Evolutionary conservation across 2,329 filamentous ascomycete species (phyloP).

Genomic region (Furcasterigmium furcatum): DNA sequence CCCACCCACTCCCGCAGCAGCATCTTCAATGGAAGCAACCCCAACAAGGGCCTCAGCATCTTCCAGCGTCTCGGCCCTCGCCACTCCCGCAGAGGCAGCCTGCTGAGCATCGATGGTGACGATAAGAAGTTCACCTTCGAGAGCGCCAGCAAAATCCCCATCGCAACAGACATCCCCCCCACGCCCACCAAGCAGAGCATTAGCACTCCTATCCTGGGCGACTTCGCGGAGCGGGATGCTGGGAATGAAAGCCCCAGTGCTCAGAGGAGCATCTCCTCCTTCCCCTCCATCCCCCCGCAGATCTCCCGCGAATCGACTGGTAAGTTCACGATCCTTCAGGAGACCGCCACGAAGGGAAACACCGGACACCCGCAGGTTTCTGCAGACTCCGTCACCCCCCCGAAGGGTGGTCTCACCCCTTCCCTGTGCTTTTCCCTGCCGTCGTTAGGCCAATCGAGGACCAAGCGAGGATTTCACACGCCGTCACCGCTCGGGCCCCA

Average conservation of each 20-base stretch:
- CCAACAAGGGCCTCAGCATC: slow-evolving; percentile 61
- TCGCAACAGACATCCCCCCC: slow-evolving; percentile 67
- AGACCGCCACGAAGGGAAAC: neutral
- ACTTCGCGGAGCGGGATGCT: slow-evolving; percentile 32
- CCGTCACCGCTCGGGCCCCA: slow-evolving; percentile 28
- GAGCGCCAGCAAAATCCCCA: slow-evolving; percentile 38
- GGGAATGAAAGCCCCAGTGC: slow-evolving; percentile 44
- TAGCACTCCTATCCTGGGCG: slow-evolving; percentile 33
- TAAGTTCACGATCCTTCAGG: slow-evolving; percentile 34
- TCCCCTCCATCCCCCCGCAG: slow-evolving; percentile 35
- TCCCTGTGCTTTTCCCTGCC: slow-evolving; percentile 28
- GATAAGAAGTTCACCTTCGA: slow-evolving; percentile 60
- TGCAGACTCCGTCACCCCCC: slow-evolving; percentile 23
- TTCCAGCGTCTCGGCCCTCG: slow-evolving; percentile 56
- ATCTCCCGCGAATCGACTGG: slow-evolving; percentile 35
- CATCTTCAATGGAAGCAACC: slow-evolving; percentile 26
- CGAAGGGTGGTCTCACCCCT: slow-evolving; percentile 26
- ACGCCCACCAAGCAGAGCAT: slow-evolving; percentile 80
- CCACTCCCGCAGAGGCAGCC: slow-evolving; percentile 59
- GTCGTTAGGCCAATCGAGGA: slow-evolving; percentile 30
- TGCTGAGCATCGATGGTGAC: slow-evolving; percentile 78
- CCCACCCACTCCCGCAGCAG: slow-evolving; percentile 34
- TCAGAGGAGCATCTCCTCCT: slow-evolving; percentile 37
- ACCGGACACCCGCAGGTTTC: neutral
- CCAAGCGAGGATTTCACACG: slow-evolving; percentile 23